Base-by-base conservation (phyloP, 2,329 filamentous ascomycete genomes). In the Penicillium thymicola region DNA sequence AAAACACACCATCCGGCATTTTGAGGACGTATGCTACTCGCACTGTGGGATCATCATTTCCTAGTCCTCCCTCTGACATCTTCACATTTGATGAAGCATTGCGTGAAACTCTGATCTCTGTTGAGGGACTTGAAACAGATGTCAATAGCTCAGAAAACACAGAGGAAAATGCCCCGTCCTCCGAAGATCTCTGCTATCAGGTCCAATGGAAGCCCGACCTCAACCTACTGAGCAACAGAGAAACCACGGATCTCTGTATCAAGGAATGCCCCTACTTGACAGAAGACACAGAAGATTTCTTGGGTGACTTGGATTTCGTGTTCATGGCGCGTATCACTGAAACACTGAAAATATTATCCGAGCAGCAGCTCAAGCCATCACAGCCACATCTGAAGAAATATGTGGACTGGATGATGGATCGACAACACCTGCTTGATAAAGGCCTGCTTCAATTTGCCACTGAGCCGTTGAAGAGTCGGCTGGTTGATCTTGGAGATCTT, bases 141-240 rank as follows among this genome's bases (percentile, higher is more conserved):
- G 23, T 49, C 11, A 36, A 28, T 14, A 25, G 11, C 11, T 6
- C 30, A 32, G 18, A n/a, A 37, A 7, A 3, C 6, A 40, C 34
- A 18, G 23, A 13, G 16, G 21, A 40, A 38, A 38, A 4, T 6
- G 10, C n/a, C 6, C 9, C 32, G 5, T 13, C 10, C 10, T n/a
- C 46, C 5, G 45, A 37, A 30, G 25, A 40, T 16, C 18, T 51
- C 28, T 51, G 32, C 32, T 11, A 57, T 23, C 25, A 40, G 18
- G 5, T 57, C 5, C 43, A 55, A n/a, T 61, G 57, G 57, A 57
- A 61, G 27, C 57, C 59, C 2, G 59, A 61, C 3, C 32, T 42
- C n/a, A 36, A 25, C 3, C 25, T 61, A 13, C 30, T 57, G 5
- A 45, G 32, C 13, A 51, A 49, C 13, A 28, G 43, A 18, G 23